Percentiles rank a stretch among this genome's conserved stretches.
Conservation (phyloP, 306 rosid genomes). For the Begonia fuchsioides region DNA sequence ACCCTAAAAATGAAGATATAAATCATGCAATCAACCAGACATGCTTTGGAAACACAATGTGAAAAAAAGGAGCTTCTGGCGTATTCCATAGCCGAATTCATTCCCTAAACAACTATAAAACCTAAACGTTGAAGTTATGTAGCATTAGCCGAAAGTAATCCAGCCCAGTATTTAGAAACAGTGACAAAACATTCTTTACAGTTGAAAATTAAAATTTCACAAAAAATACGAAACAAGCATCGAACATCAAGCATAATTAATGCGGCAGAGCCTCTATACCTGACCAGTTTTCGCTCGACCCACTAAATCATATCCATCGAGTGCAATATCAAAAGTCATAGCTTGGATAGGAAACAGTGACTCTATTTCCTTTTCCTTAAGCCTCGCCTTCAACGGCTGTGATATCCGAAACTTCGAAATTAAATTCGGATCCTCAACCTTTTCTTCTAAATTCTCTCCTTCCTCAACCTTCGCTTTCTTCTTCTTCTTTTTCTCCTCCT, state of each 20-base stretch:
- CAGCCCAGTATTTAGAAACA: too few relatives aligned
- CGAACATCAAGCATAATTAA: too few relatives aligned
- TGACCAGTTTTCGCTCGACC: slow-evolving; percentile 99
- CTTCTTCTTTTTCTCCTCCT: slow-evolving; percentile 20
- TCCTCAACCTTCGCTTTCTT: slow-evolving; percentile 23
- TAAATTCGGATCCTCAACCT: slow-evolving; percentile 40
- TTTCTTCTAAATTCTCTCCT: slow-evolving; percentile 11
- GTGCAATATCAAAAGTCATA: slow-evolving; percentile 54
- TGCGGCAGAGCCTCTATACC: slow-evolving; percentile 19
- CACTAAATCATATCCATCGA: slow-evolving; percentile 74
- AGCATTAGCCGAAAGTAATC: too few relatives aligned
- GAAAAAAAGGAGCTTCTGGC: too few relatives aligned
- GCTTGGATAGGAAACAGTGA: slow-evolving; percentile 85
- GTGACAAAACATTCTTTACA: background rate
- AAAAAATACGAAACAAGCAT: background rate
- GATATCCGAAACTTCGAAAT: slow-evolving; percentile 56
- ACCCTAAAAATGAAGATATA: slow-evolving; percentile 29
- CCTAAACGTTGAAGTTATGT: too few relatives aligned
- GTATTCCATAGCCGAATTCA: too few relatives aligned
- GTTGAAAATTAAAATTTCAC: too few relatives aligned
- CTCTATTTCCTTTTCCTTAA: slow-evolving; percentile 65
- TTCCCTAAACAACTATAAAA: too few relatives aligned
- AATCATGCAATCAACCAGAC: slow-evolving; percentile 19
- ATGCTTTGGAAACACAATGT: background rate
- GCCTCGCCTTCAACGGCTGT: slow-evolving; percentile 35